Base-by-base conservation (phyloP, 495 filamentous ascomycete genomes). In the Collariella sp. region DNA sequence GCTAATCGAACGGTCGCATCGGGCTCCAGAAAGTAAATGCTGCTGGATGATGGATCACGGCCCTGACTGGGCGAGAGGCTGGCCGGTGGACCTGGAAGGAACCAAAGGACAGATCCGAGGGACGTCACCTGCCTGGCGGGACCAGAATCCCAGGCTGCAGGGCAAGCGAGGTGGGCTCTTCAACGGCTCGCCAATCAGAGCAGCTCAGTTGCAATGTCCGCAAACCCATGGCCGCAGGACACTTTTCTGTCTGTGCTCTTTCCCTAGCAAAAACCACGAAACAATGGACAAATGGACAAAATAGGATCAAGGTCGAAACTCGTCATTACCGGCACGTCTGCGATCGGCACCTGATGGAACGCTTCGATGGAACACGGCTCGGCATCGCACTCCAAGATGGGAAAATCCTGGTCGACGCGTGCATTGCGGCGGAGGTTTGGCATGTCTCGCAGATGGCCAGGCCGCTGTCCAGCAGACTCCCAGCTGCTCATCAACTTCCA, bases 1-100 rank as follows among this genome's bases (percentile, higher is more conserved):
- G 65, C 63, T 68, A 68, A 68, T 68, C 65, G 65, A 68, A 59
- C 59, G 54, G 65, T 58, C 54, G 63, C 61, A 66, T 64, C 65
- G 61, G 55, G 49, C 45, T 46, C 46, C 24, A 22, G 33, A 10
- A 29, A 43, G 26, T 50, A 16, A 23, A 5, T 50, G 46, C n/a
- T n/a, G n/a, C n/a, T n/a, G n/a, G n/a, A n/a, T n/a, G n/a, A n/a
- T n/a, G n/a, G n/a, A n/a, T n/a, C n/a, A n/a, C n/a, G n/a, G n/a
- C n/a, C n/a, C n/a, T n/a, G n/a, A n/a, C n/a, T n/a, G n/a, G n/a
- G n/a, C n/a, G n/a, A n/a, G n/a, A n/a, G n/a, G n/a, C n/a, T n/a
- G n/a, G n/a, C n/a, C n/a, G n/a, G n/a, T n/a, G n/a, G n/a, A n/a
- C n/a, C n/a, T n/a, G n/a, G n/a, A n/a, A n/a, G n/a, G n/a, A n/a